phyloP scores from a whole-genome alignment of 768 basidiomycete genomes.

The Rhodotorula babjevae region DNA sequence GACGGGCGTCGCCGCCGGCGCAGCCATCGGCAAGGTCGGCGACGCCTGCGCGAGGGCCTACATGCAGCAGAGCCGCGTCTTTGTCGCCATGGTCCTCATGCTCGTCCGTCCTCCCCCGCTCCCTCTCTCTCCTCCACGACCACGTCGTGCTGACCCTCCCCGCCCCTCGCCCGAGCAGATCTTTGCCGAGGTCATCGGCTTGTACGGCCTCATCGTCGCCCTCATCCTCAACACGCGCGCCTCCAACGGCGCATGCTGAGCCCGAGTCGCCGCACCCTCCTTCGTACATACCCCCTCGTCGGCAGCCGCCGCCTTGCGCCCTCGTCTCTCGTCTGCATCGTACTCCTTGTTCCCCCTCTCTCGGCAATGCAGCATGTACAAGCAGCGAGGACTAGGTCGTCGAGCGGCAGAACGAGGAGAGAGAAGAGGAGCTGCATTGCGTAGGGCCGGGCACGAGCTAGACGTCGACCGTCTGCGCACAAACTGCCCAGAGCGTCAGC shows the following conservation, averaged over 20 bases:
- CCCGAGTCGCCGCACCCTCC: background rate
- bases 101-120: constrained; percentile 50
- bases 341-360: too few relatives aligned
- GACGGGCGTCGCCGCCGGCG: constrained; percentile 87
- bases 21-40: constrained; percentile 88
- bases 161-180: constrained; percentile 48
- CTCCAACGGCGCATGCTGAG: constrained; percentile 8
- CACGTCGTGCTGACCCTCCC: too few relatives aligned
- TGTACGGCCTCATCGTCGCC: constrained; percentile 80
- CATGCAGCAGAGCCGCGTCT: constrained; percentile 81
- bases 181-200: constrained; percentile 76
- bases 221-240: constrained; percentile 48
- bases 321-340: too few relatives aligned
- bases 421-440: too few relatives aligned
- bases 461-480: too few relatives aligned
- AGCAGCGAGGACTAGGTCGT: too few relatives aligned
- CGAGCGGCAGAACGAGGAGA: too few relatives aligned
- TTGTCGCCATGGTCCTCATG: constrained; percentile 93
- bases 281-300: background rate
- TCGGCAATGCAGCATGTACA: too few relatives aligned
- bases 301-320: too few relatives aligned
- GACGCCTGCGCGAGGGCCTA: constrained; percentile 94
- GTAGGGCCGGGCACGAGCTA: too few relatives aligned
- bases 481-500: too few relatives aligned
- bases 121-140: too few relatives aligned